Evolutionary conservation across 2,329 filamentous ascomycete genomes (phyloP).

Genomic region (Acarospora socialis): DNA sequence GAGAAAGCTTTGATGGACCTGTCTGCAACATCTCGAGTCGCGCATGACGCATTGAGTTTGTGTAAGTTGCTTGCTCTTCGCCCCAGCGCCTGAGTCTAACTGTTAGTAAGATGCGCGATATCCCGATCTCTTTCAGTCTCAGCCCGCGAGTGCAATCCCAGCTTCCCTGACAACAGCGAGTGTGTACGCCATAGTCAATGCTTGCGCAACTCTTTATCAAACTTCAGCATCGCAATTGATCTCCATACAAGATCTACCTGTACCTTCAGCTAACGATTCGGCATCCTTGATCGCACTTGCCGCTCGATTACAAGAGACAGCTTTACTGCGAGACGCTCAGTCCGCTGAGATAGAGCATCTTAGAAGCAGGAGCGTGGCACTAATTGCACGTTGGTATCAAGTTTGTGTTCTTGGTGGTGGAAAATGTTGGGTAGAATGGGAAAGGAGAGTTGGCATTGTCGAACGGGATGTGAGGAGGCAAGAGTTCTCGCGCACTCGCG

Average conservation of each 20-base stretch:
- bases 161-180: conserved; percentile 21
- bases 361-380: conserved; percentile 28
- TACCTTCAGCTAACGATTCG: conserved; percentile 29
- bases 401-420: conserved; percentile 53
- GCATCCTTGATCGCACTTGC: conserved; percentile 28
- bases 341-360: conserved; percentile 27
- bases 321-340: conserved; percentile 25
- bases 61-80: conserved; percentile 19
- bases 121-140: conserved; percentile 27
- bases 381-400: conserved; percentile 60
- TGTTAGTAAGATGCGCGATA: conserved; percentile 23
- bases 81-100: conserved; percentile 11
- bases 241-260: conserved; percentile 33
- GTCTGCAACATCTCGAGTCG: conserved; percentile 23
- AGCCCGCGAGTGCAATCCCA: conserved; percentile 21
- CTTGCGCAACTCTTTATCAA: conserved; percentile 31
- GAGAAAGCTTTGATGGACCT: conserved; percentile 27
- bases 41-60: conserved; percentile 28
- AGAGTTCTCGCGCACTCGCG: conserved; percentile 38
- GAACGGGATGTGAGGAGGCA: conserved; percentile 52
- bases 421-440: conserved; percentile 55
- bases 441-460: conserved; percentile 49
- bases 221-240: conserved; percentile 33
- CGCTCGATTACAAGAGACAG: conserved; percentile 26
- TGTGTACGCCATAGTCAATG: conserved; percentile 28